A percentile compares a stretch with the other conserved stretches of the same genome.
phyloP scores from a whole-genome alignment of 371 early-diverging fungal genomes.

The Apophysomyces sp. region DNA sequence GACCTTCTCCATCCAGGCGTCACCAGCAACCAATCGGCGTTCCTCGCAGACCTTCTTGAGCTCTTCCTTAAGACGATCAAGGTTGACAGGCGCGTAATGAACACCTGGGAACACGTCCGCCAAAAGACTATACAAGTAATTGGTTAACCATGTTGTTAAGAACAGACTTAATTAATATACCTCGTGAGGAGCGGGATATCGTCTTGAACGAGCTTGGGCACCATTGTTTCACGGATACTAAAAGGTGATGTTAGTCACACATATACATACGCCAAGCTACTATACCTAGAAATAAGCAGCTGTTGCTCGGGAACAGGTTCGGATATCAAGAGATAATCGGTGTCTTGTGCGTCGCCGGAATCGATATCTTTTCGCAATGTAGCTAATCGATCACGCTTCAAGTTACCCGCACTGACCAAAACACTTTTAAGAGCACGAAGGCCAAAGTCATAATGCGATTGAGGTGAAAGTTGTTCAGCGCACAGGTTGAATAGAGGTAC shows the following conservation, averaged over 20 bases:
- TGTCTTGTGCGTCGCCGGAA: slow-evolving; percentile 37
- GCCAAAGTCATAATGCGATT: slow-evolving; percentile 99
- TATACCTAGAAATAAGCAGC: slow-evolving; percentile 73
- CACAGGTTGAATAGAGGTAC: slow-evolving; percentile 97
- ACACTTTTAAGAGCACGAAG: slow-evolving; percentile 99
- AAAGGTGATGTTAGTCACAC: slow-evolving; percentile 26
- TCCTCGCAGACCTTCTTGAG: slow-evolving; percentile 80
- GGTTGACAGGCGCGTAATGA: slow-evolving; percentile 78
- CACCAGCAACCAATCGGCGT: slow-evolving; percentile 73
- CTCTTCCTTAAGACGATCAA: slow-evolving; percentile 74
- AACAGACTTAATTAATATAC: too few species aligned
- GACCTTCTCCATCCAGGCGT: slow-evolving; percentile 94
- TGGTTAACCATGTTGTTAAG: too few species aligned
- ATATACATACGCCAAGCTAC: neutral
- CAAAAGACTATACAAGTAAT: slow-evolving; percentile 71
- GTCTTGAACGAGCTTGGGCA: slow-evolving; percentile 95
- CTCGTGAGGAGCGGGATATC: slow-evolving; percentile 88
- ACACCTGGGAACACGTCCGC: slow-evolving; percentile 97
- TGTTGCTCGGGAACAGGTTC: slow-evolving; percentile 84
- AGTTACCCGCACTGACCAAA: slow-evolving; percentile 94
- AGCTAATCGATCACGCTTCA: slow-evolving; percentile 89
- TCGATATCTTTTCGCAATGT: slow-evolving; percentile 45
- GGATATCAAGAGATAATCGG: slow-evolving; percentile 57
- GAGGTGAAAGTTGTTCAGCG: slow-evolving; percentile 90
- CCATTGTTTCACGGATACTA: slow-evolving; percentile 95